Evolutionary conservation across 2,329 filamentous ascomycete genomes (phyloP), one percentile per base, ranked within the genome.

Genomic region (Dactylellina sp.): DNA sequence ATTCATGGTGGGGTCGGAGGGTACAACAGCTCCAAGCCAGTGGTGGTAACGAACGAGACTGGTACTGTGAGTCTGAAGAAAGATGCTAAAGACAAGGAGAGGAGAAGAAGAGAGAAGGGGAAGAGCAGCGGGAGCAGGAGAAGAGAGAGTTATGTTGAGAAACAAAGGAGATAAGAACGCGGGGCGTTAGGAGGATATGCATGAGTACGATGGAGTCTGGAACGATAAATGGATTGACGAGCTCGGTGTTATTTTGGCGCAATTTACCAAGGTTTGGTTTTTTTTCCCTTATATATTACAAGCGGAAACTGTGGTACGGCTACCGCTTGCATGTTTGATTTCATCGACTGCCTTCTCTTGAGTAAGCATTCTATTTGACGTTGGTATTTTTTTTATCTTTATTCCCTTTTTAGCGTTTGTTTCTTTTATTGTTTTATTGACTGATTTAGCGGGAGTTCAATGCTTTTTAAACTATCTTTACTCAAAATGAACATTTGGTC

Each of bases 381-480:
- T 40, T 40, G 37, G 5, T 14, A 22, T 46, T 9, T 20, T n/a
- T n/a, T 46, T 46, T 28, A 28, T 20, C 16, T 9, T 44, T 5
- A 18, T 28, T n/a, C n/a, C n/a, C 20, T 14, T 44, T 59, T 39
- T 59, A 59, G 55, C 55, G 42, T 1, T 60, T 40, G 2, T 49
- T 49, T 55, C 14, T 37, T 16, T 47, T 62, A 20, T 9, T 11
- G 7, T 71, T 44, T 53, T 60, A 39, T 42, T 42, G 49, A 71
- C 32, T 55, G 40, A 14, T 64, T 71, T 71, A 71, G 66, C 66
- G 66, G 66, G 66, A 71, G 66, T 71, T 71, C 14, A 35, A 14
- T 53, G 25, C 53, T 46, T 65, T 46, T 44, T 14, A 42, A 11
- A 32, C 28, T 70, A 12, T 37, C 11, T 47, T 44, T 44, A 37